Base-by-base conservation (phyloP, 208 protist genomes). In the Crithidia thermophila region DNA sequence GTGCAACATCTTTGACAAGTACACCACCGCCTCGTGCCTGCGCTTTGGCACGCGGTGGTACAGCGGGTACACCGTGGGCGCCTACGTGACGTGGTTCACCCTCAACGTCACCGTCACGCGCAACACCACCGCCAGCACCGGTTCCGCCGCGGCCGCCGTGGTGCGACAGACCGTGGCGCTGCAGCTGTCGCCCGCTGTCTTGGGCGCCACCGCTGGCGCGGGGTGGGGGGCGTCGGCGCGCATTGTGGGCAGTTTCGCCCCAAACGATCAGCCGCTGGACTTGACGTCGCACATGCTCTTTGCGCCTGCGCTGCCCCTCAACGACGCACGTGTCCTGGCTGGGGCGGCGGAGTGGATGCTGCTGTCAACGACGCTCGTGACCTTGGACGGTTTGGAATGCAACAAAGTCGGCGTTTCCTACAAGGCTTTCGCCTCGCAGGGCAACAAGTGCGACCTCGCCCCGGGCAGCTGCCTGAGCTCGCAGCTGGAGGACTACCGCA, bases 391-490 rank as follows among this genome's bases (percentile, higher is more conserved):
- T 10, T 68, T 71, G 11, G 80, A 87, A 34, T 98, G 94, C 75
- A 84, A 98, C 73, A 94, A 94, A 60, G 76, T 98, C 1, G 94
- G 94, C 25, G 89, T 96, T 18, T 93, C 85, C 11, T 95, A 94
- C 76, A 87, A 93, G 65, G 91, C 83, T n/a, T 95, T 95, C 51
- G 59, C 70, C 0, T 80, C 72, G 39, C 88, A 97, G 56, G 82
- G 83, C 30, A 88, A 89, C 47, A 50, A 55, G 45, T 98, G 94
- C 77, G 53, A 63, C 21, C 40, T 89, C 30, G 14, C 36, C 18
- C 60, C 51, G 34, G 92, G 90, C 58, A 84, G 79, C 68, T 98
- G 94, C 67, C 72, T 97, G 49, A 81, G 56, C 13, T 80, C 75
- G 7, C 94, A 98, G 59, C 67, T 98, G 31, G 86, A 94, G 61